Conservation (phyloP, 2,329 filamentous ascomycete species). For the Aspergillus ustus region DNA sequence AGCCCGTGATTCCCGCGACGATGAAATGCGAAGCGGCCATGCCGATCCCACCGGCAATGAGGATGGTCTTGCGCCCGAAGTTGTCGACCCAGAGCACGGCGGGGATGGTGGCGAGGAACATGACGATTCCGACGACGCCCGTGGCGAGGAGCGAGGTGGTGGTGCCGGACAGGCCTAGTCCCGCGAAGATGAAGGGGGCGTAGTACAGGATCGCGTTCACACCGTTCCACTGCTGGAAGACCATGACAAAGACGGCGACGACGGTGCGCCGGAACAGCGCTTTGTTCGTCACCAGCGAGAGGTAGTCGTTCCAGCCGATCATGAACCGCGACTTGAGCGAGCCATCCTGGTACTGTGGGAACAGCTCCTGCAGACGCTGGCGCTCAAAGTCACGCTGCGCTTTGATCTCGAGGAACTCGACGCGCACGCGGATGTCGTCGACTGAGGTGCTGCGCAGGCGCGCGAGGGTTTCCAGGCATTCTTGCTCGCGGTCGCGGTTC, state of each 20-base stretch:
- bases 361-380: constrained; percentile 66
- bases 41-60: constrained; percentile 62
- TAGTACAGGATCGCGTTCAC: constrained; percentile 45
- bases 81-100: constrained; percentile 48
- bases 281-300: constrained; percentile 37
- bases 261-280: constrained; percentile 43
- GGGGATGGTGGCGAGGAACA: constrained; percentile 42
- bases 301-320: constrained; percentile 41
- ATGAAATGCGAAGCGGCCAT: constrained; percentile 75
- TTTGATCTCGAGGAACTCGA: constrained; percentile 80
- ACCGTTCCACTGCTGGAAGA: background rate
- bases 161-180: constrained; percentile 39
- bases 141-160: constrained; percentile 46
- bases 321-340: constrained; percentile 65
- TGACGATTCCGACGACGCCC: constrained; percentile 46
- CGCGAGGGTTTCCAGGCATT: constrained; percentile 67
- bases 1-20: constrained; percentile 70
- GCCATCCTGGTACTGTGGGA: constrained; percentile 55
- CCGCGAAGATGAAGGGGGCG: constrained; percentile 42
- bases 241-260: constrained; percentile 45
- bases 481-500: constrained; percentile 69
- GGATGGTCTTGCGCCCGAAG: constrained; percentile 46
- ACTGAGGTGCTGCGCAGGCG: constrained; percentile 64
- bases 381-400: constrained; percentile 76
- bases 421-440: constrained; percentile 71